These are phyloP conservation scores for Rhexocercosporidium sp. DNA, from an alignment of 2,329 filamentous ascomycete genomes.

Conservation along the genomic window DNA sequence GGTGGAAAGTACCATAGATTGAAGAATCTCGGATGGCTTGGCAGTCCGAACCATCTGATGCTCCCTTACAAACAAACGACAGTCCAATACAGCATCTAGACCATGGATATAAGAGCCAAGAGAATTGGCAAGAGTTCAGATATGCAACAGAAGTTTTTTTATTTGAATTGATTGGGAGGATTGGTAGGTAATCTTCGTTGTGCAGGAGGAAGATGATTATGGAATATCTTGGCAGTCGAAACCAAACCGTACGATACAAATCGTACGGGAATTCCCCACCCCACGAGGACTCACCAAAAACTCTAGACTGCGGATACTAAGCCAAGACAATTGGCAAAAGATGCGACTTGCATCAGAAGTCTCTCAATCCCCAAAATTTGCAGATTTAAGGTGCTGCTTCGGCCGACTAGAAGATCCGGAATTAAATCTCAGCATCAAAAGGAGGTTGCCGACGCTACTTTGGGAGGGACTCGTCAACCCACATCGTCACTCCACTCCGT, in stretches of 20 bases:
- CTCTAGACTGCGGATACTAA: not conserved
- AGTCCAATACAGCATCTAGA: not conserved
- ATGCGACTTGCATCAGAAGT: slow-evolving; percentile 14
- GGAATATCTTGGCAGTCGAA: not conserved
- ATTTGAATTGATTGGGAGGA: not conserved
- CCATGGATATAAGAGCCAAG: not conserved
- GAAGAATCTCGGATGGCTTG: not conserved
- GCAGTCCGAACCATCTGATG: not conserved
- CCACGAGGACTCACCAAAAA: not conserved
- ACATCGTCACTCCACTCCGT: not conserved
- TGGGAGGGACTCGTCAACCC: not conserved
- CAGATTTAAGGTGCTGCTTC: too few relatives aligned
- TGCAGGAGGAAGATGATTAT: not conserved
- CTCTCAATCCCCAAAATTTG: too few relatives aligned
- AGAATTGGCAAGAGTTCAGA: not conserved
- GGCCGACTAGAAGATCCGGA: not conserved
- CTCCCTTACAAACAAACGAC: not conserved
- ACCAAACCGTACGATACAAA: not conserved
- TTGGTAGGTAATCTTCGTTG: not conserved
- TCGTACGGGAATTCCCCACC: not conserved
- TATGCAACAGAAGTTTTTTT: not conserved
- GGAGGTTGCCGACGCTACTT: not conserved
- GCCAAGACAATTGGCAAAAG: slow-evolving; percentile 7
- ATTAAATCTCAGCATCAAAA: not conserved
- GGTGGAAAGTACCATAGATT: not conserved